Evolutionary conservation across 78 protist species (phyloP), one percentile per base, ranked within the genome.

Genomic region (Dictyostelium discoideum): DNA sequence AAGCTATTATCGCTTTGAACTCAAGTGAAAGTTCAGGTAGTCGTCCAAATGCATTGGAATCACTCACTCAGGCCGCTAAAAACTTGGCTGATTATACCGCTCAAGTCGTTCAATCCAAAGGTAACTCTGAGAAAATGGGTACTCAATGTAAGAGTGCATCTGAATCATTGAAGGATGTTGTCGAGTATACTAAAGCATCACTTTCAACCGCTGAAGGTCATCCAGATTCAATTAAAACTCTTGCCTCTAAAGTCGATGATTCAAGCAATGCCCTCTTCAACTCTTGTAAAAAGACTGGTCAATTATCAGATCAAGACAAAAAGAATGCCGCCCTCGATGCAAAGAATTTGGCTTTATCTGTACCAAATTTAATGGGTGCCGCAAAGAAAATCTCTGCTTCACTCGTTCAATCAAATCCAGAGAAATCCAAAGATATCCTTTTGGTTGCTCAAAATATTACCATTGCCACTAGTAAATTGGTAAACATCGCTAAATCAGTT

Each of bases 91-190:
- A 93, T 42, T 73, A 46, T 54, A 78, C 90, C 1, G 44, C 74
- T 39, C 92, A 93, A 72, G 92, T 93, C 26, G 96, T 93, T 39
- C 60, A 65, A 82, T 67, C 92, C 54, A 93, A 87, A 85, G 69
- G 85, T 39, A 85, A 93, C 42, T 87, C 96, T 44, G 96, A 93
- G 80, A 85, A 85, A 18, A 72, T 93, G 92, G 96, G 96, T 85
- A 22, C 26, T 3, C 40, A 79, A 42, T 74, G 89, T 39, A 93
- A 93, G 86, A 82, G 63, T 42, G 96, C 96, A 5, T 90, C 96
- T 2, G 80, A 81, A 9, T 57, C 86, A 22, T 73, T 93, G 26
- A 44, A 67, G n/a, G 67, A 72, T 40, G 73, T 93, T 8, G 96
- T 92, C 44, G 96, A 85, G 54, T 81, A 57, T 40, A 78, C 92